Evolutionary conservation across 1,284 basidiomycete genomes (phyloP).

Genomic region (Ganoderma leucocontextum): DNA sequence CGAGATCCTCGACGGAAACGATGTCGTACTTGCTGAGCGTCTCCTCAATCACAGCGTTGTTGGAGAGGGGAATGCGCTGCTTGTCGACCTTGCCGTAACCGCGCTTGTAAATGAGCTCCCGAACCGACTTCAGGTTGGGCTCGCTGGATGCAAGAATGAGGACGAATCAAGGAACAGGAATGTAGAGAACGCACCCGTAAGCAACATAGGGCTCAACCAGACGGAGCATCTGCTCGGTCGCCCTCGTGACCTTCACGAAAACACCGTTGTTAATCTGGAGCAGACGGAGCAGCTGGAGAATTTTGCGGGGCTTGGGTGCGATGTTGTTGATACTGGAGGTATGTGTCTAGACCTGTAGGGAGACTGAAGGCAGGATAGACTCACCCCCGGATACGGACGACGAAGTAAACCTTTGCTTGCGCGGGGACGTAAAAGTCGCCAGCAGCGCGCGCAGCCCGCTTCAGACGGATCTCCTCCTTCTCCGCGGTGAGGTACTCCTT

Average conservation of each 20-base stretch:
- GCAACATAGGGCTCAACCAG: slow-evolving; percentile 97
- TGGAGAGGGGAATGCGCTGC: slow-evolving; percentile 95
- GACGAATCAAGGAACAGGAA: background rate
- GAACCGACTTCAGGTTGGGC: slow-evolving; percentile 96
- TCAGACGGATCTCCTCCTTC: slow-evolving; percentile 96
- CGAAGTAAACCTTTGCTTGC: slow-evolving; percentile 98
- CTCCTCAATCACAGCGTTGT: slow-evolving; percentile 95
- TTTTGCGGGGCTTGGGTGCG: slow-evolving; percentile 99
- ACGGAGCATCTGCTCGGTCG: slow-evolving; percentile 98
- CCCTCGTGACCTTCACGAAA: slow-evolving; percentile 97
- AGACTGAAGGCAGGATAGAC: slow-evolving; percentile 41
- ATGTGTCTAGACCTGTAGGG: background rate
- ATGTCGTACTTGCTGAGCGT: slow-evolving; percentile 95
- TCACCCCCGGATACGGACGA: slow-evolving; percentile 94
- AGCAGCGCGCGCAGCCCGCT: slow-evolving; percentile 90
- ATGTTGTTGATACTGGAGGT: slow-evolving; percentile 95
- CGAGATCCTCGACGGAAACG: slow-evolving; percentile 97
- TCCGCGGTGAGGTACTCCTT: slow-evolving; percentile 96
- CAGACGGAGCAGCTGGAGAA: slow-evolving; percentile 97
- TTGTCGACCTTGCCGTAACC: slow-evolving; percentile 99
- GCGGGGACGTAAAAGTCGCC: slow-evolving; percentile 98
- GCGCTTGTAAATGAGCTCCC: slow-evolving; percentile 99
- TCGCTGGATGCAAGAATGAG: slow-evolving; percentile 59
- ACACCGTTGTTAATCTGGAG: slow-evolving; percentile 99
- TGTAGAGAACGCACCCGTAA: slow-evolving; percentile 74